Conservation (phyloP, 805 yeast species). For the Myxozyma neglecta region DNA sequence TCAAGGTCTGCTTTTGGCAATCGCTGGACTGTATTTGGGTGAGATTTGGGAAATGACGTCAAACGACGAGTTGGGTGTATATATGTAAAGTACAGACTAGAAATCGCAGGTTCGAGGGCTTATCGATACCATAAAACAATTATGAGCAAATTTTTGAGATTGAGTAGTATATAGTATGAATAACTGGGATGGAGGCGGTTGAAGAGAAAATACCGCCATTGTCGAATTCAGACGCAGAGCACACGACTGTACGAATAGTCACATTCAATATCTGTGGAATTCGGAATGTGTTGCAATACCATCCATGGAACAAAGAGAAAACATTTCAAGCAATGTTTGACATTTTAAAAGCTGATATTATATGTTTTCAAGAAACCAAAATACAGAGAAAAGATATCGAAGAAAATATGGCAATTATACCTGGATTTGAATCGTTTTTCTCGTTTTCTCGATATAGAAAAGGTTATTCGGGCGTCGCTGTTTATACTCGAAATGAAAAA, state of each 20-base stretch:
- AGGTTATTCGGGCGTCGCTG: conserved; percentile 92
- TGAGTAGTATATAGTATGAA: no score
- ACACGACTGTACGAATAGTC: conserved; percentile 45
- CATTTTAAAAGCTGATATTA: conserved; percentile 64
- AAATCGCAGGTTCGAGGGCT: no score
- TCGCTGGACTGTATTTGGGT: no score
- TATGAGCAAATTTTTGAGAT: no score
- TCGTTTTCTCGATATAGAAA: conserved; percentile 65
- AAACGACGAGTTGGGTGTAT: no score
- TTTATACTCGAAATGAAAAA: conserved; percentile 61
- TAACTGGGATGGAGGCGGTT: no score
- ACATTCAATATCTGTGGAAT: conserved; percentile 86
- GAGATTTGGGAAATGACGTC: no score
- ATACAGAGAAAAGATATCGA: conserved; percentile 54
- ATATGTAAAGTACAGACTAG: no score
- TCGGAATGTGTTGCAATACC: conserved; percentile 74
- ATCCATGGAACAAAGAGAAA: conserved; percentile 70
- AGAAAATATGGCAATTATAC: conserved; percentile 51
- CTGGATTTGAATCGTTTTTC: conserved; percentile 63
- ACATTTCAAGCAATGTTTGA: conserved; percentile 50
- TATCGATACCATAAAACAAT: no score
- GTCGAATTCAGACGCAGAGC: background rate
- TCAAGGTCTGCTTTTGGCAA: no score
- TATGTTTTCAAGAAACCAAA: conserved; percentile 88
- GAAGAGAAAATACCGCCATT: background rate